Evolutionary conservation across 495 filamentous ascomycete genomes (phyloP), one percentile per base, ranked within the genome.

Genomic region (Terfezia boudieri): DNA sequence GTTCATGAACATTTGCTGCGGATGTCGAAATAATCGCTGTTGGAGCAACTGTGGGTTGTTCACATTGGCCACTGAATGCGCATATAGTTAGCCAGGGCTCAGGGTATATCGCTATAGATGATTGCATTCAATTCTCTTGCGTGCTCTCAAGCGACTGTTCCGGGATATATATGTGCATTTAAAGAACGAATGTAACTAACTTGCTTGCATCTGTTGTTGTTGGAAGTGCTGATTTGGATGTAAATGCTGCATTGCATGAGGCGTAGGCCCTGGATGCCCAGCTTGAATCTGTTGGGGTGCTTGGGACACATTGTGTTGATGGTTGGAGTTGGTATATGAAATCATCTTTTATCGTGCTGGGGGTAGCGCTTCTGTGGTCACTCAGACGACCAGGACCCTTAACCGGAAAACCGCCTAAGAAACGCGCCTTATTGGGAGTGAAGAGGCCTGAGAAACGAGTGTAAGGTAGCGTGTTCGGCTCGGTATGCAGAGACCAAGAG

Each of bases 291-390:
- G 52, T 50, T 65, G 62, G 4, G 62, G 62, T 16, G 53, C 61
- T 54, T 64, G 62, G 50, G 63, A 61, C 52, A 61, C 61, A 56
- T 58, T 56, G 9, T 64, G 60, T 48, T 61, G 62, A 58, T 64
- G 53, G 37, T 53, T 58, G 38, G 62, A 48, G 51, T 56, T 26
- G 61, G 54, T 20, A 54, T 61, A 64, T 22, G 62, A 8, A 59
- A 60, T 56, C 62, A 64, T 65, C 46, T 48, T 60, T 55, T 37
- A 35, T 23, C 22, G 38, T 20, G 26, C 12, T 46, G 41, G 41
- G 17, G 8, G 8, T 46, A 20, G 41, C 4, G 41, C 8, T 8
- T 46, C 41, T 46, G 26, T 32, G 41, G 41, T 46, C 41, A 20
- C 14, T 46, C 14, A 46, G 41, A 46, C 41, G 26, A 46, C 41